A percentile compares a stretch with the other conserved stretches of the same genome.
Evolutionary conservation across 1,284 basidiomycete species (phyloP).

Genomic region (Pseudozyma tsukubaensis): DNA sequence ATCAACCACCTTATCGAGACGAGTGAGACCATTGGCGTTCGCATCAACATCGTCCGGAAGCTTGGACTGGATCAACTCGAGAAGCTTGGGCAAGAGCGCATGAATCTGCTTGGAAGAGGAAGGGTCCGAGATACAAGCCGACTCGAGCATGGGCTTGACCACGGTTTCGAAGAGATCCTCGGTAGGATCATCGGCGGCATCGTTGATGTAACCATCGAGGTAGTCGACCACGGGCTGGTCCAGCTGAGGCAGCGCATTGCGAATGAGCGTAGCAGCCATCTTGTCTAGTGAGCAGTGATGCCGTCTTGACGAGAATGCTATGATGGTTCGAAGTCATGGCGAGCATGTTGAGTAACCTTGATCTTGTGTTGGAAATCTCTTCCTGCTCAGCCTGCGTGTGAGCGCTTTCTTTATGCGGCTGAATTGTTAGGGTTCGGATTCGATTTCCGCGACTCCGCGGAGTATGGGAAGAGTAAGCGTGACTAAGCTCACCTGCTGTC

Average conservation of each 20-base stretch:
- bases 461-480: too few relatives aligned
- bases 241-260: slow-evolving; percentile 82
- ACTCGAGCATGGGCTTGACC: slow-evolving; percentile 65
- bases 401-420: too few relatives aligned
- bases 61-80: slow-evolving; percentile 57
- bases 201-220: slow-evolving; percentile 88
- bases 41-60: slow-evolving; percentile 62
- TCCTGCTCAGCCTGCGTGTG: slow-evolving; percentile 7
- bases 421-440: too few relatives aligned
- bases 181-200: slow-evolving; percentile 75
- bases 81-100: slow-evolving; percentile 52
- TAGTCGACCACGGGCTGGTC: slow-evolving; percentile 94
- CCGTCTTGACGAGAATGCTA: neutral
- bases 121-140: slow-evolving; percentile 59
- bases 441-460: too few relatives aligned
- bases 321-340: neutral
- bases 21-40: slow-evolving; percentile 62
- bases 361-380: too few relatives aligned
- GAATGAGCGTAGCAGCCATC: slow-evolving; percentile 77
- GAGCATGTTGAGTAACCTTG: neutral
- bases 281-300: slow-evolving; percentile 7
- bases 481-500: neutral
- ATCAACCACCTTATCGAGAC: slow-evolving; percentile 90
- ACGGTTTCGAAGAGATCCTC: slow-evolving; percentile 60
- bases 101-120: slow-evolving; percentile 46